Evolutionary conservation across 352 stramenopile genomes (phyloP).

Genomic region (Phytophthora kernoviae): DNA sequence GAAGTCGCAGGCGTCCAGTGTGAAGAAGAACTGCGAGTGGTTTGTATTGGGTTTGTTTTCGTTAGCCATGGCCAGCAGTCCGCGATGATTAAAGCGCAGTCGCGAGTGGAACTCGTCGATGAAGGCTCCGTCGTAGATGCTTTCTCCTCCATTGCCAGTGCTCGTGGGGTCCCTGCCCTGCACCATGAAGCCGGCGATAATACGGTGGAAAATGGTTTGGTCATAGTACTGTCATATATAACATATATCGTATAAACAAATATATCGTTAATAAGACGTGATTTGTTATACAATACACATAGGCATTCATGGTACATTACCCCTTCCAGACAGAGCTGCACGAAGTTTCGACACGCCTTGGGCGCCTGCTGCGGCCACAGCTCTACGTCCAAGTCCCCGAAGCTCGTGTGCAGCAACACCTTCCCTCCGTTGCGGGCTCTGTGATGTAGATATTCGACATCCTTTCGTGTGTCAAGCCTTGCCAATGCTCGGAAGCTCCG

Average conservation of each 20-base stretch:
- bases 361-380: constrained; percentile 97
- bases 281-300: constrained; percentile 4
- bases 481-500: too few relatives aligned
- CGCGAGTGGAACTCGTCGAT: constrained; percentile 94
- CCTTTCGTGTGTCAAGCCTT: too few relatives aligned
- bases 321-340: constrained; percentile 91
- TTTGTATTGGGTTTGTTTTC: constrained; percentile 89
- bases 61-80: constrained; percentile 95
- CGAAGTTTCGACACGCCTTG: constrained; percentile 93
- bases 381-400: constrained; percentile 97
- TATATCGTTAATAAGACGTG: neutral
- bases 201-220: constrained; percentile 95
- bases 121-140: constrained; percentile 82
- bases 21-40: constrained; percentile 98
- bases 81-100: constrained; percentile 96
- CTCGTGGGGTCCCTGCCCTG: constrained; percentile 94
- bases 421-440: constrained; percentile 95
- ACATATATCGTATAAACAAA: constrained; percentile 8
- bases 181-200: constrained; percentile 95
- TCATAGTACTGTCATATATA: constrained; percentile 92
- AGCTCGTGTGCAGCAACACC: constrained; percentile 96
- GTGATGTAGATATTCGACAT: constrained; percentile 98
- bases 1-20: constrained; percentile 94
- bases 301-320: constrained; percentile 28
- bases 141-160: constrained; percentile 83